phyloP scores from a whole-genome alignment of 768 basidiomycete species.

The Sarcodon sp. region DNA sequence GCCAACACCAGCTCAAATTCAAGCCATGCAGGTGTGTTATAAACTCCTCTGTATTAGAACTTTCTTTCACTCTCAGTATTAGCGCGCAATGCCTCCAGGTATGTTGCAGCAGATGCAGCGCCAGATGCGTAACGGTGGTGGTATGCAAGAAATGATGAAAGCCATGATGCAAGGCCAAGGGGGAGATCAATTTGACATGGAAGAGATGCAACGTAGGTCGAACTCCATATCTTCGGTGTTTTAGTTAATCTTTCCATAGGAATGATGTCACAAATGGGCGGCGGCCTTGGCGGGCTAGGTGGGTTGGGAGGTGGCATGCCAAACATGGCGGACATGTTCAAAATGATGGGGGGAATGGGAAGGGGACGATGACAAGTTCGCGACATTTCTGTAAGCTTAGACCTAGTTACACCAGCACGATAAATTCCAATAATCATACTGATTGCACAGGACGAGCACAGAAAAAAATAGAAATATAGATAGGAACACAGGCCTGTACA shows the following conservation, averaged over 20 bases:
- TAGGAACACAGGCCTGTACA: neutral
- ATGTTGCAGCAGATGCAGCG: slow-evolving; percentile 91
- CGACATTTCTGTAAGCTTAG: neutral
- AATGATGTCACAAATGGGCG: slow-evolving; percentile 87
- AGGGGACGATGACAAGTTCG: slow-evolving; percentile 4
- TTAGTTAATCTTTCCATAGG: slow-evolving; percentile 25
- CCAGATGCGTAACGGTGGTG: slow-evolving; percentile 68
- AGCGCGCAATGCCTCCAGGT: slow-evolving; percentile 92
- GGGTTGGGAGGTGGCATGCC: slow-evolving; percentile 53
- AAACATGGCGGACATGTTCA: slow-evolving; percentile 68
- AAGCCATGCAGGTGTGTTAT: slow-evolving; percentile 75
- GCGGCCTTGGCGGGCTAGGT: slow-evolving; percentile 28
- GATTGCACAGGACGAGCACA: neutral
- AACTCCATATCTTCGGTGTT: slow-evolving; percentile 2
- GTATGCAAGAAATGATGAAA: slow-evolving; percentile 97
- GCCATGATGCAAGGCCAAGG: slow-evolving; percentile 95
- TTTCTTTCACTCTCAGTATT: neutral
- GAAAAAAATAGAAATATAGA: neutral
- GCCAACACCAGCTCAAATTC: slow-evolving; percentile 88
- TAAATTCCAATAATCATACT: neutral
- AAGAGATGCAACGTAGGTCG: slow-evolving; percentile 77
- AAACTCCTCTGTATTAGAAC: neutral
- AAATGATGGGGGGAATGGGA: slow-evolving; percentile 77
- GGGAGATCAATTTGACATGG: slow-evolving; percentile 84
- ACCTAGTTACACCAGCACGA: neutral